Evolutionary conservation across 345 rosid species (phyloP).

Genomic region (Murraya paniculata): DNA sequence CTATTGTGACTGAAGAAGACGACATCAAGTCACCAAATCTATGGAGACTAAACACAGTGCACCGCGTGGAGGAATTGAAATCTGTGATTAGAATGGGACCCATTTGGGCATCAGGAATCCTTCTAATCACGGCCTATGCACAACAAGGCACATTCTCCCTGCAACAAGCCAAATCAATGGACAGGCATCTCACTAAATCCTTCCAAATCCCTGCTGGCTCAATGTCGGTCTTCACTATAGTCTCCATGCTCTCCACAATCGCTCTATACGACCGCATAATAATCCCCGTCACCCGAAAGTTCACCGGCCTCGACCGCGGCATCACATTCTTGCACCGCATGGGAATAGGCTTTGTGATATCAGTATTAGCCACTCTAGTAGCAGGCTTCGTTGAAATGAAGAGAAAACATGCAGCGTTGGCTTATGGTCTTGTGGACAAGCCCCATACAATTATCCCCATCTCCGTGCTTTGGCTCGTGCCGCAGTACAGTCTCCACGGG

Average conservation of each 20-base stretch:
- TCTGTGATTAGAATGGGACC: slow-evolving; percentile 48
- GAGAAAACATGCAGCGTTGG: slow-evolving; percentile 32
- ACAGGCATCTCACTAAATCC: slow-evolving; percentile 34
- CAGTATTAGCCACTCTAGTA: slow-evolving; percentile 43
- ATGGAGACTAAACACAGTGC: slow-evolving; percentile 50
- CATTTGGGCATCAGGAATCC: slow-evolving; percentile 53
- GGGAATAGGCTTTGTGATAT: slow-evolving; percentile 46
- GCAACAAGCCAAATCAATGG: slow-evolving; percentile 50
- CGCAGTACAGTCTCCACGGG: slow-evolving; percentile 35
- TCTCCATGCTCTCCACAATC: slow-evolving; percentile 44
- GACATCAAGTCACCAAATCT: slow-evolving; percentile 29
- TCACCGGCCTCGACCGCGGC: slow-evolving; percentile 47
- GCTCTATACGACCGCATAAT: slow-evolving; percentile 39
- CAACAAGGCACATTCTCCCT: slow-evolving; percentile 51
- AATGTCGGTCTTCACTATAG: slow-evolving; percentile 44
- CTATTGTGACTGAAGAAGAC: slow-evolving; percentile 37
- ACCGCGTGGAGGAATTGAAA: slow-evolving; percentile 51
- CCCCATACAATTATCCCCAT: slow-evolving; percentile 26
- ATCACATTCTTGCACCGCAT: slow-evolving; percentile 43
- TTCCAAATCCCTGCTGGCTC: slow-evolving; percentile 50
- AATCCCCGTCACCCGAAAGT: slow-evolving; percentile 24
- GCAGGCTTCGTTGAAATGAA: slow-evolving; percentile 48
- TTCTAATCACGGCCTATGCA: slow-evolving; percentile 40
- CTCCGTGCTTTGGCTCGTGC: slow-evolving; percentile 51
- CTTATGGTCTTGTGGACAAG: slow-evolving; percentile 21